Base-by-base conservation (phyloP, 495 filamentous ascomycete species). In the Hyaloscypha bicolor region DNA sequence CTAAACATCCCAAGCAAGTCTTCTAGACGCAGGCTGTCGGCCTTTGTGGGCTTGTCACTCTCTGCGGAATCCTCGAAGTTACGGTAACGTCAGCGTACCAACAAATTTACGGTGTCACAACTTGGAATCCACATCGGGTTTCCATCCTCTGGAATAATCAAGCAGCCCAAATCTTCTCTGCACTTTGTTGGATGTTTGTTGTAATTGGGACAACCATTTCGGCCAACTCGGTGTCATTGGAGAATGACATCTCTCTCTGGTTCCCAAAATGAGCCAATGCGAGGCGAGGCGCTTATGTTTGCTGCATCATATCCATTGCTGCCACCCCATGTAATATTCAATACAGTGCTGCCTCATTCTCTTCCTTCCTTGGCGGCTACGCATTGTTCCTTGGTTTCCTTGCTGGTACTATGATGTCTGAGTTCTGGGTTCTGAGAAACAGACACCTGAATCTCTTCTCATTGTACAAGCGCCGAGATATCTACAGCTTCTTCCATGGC, bases 311-410 rank as follows among this genome's bases (percentile, higher is more conserved):
- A 56, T 78, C 76, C 9, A 62, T 70, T 57, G 68, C 63, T 25
- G 60, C 59, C 3, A 82, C 77, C 45, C 82, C 81, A 8, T 84
- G 83, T 83, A 81, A 81, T 56, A 85, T 84, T 63, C 77, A 83
- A 69, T 75, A 76, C 60, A 77, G 77, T 42, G 81, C 82, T 9
- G 68, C 75, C 6, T 73, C 74, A 3, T 78, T 85, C 32, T 75
- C 80, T 8, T 71, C 78, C 2, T 82, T 85, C 69, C 67, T 85
- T 14, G 77, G 75, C 22, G 80, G 81, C 2, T 84, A 82, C 65
- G 75, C 73, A 9, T 76, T 79, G 62, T 78, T 84, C 67, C 78
- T 85, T 59, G 81, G 78, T 6, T 78, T 81, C 5, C 71, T 85
- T 9, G 78, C 80, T 11, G 82, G 80, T 2, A 76, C 79, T 3